These are phyloP conservation scores for Circinella minor DNA, from an alignment of 371 early-diverging fungal species.

Conservation along the genomic window DNA sequence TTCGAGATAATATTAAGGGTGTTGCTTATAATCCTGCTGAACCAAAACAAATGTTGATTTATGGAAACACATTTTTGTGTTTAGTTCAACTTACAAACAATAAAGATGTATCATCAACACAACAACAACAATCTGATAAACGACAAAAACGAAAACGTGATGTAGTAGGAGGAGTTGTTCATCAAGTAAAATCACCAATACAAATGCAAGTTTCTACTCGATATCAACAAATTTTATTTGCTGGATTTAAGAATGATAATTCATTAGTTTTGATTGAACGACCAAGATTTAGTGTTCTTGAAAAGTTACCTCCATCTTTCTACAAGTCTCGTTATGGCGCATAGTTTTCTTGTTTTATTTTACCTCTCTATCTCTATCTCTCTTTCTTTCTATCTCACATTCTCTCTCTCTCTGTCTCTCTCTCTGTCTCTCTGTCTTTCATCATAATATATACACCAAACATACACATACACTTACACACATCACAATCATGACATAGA, in stretches of 20 bases:
- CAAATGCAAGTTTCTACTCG: constrained; percentile 71
- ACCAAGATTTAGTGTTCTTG: constrained; percentile 79
- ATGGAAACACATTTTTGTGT: constrained; percentile 76
- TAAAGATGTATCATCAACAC: constrained; percentile 24
- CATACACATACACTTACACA: no score
- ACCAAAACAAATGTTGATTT: constrained; percentile 66
- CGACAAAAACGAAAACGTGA: constrained; percentile 42
- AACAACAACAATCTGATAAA: constrained; percentile 35
- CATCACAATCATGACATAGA: no score
- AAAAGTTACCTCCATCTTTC: constrained; percentile 81
- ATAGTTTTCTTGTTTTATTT: constrained; percentile 27
- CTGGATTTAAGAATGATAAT: constrained; percentile 69
- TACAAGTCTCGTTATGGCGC: constrained; percentile 84
- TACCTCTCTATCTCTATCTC: no score
- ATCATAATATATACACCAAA: no score
- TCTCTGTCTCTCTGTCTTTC: no score
- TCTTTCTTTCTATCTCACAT: no score
- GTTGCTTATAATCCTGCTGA: constrained; percentile 72
- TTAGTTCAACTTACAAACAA: constrained; percentile 66
- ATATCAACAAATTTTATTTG: constrained; percentile 82
- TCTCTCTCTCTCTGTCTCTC: no score
- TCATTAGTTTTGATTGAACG: constrained; percentile 87
- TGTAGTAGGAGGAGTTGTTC: constrained; percentile 26
- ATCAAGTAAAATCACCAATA: constrained; percentile 45
- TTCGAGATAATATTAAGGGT: constrained; percentile 76